These are phyloP conservation scores for Crithidia sp. DNA, from an alignment of 208 protist species.

Conservation along the genomic window DNA sequence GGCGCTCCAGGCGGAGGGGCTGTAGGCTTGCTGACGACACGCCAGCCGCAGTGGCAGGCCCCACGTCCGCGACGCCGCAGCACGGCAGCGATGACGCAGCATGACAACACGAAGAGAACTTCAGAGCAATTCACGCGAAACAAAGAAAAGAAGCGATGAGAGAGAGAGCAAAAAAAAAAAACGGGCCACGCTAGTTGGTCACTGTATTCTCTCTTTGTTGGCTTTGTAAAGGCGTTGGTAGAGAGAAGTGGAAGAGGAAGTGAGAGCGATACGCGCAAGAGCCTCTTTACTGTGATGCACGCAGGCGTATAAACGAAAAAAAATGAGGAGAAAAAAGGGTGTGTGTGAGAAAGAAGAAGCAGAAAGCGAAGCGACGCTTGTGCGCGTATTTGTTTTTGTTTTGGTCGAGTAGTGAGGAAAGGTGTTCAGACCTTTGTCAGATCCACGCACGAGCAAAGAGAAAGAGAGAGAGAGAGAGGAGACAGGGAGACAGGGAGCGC, in stretches of 20 bases:
- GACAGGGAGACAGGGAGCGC: neutral
- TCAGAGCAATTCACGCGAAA: too few species aligned
- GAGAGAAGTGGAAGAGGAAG: too few species aligned
- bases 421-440: neutral
- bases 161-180: too few species aligned
- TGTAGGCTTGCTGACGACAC: neutral
- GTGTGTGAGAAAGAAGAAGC: neutral
- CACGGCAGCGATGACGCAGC: neutral
- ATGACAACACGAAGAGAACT: neutral
- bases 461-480: neutral
- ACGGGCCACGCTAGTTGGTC: too few species aligned
- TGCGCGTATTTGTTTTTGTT: neutral
- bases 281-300: too few species aligned
- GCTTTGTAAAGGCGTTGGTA: too few species aligned
- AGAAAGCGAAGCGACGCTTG: neutral
- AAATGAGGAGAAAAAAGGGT: neutral
- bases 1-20: conserved; percentile 1
- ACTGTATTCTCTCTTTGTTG: too few species aligned
- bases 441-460: conserved; percentile 1
- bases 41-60: neutral
- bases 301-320: neutral
- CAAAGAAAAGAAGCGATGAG: too few species aligned
- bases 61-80: neutral
- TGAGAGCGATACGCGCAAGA: too few species aligned
- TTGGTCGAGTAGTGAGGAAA: neutral